A percentile compares a stretch with the other conserved stretches of the same genome.
Evolutionary conservation across 164 flowering plant genomes (phyloP).

Genomic region (Paratinospora sagittata): DNA sequence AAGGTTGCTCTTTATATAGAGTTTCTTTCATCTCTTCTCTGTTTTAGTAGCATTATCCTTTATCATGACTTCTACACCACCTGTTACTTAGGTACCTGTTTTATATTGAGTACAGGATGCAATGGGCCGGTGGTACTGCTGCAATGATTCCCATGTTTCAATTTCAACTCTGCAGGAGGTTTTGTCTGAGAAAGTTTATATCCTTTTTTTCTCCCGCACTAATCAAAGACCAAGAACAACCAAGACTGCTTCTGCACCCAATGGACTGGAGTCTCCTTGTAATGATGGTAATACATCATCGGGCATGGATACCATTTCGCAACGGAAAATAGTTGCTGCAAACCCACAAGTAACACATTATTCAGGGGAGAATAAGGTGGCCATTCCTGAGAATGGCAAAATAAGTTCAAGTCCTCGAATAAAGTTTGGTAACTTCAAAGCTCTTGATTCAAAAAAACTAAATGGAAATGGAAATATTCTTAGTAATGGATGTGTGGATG

Average conservation of each 20-base stretch:
- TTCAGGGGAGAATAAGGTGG: constrained; percentile 20
- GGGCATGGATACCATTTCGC: constrained; percentile 16
- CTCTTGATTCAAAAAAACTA: constrained; percentile 27
- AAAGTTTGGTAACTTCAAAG: constrained; percentile 34
- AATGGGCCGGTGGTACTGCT: constrained; percentile 86
- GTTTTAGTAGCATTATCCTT: neutral
- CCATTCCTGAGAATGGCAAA: constrained; percentile 33
- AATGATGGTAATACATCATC: constrained; percentile 37
- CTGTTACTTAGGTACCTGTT: constrained; percentile 1
- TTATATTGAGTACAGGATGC: constrained; percentile 52
- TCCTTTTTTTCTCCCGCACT: constrained; percentile 80
- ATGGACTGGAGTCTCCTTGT: constrained; percentile 40
- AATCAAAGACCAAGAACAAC: constrained; percentile 46
- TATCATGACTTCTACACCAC: neutral
- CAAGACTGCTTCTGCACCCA: constrained; percentile 27
- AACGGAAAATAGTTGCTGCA: constrained; percentile 23
- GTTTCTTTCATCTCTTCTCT: neutral
- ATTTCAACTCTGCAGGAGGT: constrained; percentile 70
- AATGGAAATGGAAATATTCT: constrained; percentile 34
- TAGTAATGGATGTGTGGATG: constrained; percentile 22
- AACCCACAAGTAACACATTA: constrained; percentile 24
- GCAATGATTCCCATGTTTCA: constrained; percentile 81
- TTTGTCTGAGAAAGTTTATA: constrained; percentile 89
- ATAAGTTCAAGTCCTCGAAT: constrained; percentile 27
- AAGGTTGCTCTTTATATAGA: constrained; percentile 47